Percentiles rank a stretch among this genome's conserved stretches.
These are phyloP conservation scores for Fistulinella staudtii DNA, from an alignment of 1,284 basidiomycete genomes.

Conservation along the genomic window DNA sequence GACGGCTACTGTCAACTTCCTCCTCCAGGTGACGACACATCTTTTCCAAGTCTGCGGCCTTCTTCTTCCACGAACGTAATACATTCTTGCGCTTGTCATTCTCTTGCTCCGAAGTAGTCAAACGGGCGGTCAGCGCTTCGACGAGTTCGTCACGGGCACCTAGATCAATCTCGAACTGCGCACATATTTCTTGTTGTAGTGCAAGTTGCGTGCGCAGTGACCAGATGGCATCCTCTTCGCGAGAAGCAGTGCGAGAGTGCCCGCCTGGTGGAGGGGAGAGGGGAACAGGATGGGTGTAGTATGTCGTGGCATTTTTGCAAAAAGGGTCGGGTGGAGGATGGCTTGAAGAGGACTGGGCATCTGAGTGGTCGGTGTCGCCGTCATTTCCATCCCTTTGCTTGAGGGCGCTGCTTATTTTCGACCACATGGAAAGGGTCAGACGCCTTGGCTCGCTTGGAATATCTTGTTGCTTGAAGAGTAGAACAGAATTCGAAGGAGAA, in stretches of 20 bases:
- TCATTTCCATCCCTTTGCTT: constrained; percentile 41
- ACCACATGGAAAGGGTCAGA: constrained; percentile 47
- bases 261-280: constrained; percentile 53
- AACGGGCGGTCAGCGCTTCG: constrained; percentile 50
- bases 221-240: constrained; percentile 65
- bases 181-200: constrained; percentile 63
- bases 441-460: neutral
- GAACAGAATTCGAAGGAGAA: no score
- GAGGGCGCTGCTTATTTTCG: constrained; percentile 54
- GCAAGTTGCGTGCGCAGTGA: constrained; percentile 68
- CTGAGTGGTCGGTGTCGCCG: constrained; percentile 37
- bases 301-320: constrained; percentile 65
- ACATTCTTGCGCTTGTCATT: constrained; percentile 51
- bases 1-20: constrained; percentile 62
- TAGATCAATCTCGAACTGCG: constrained; percentile 71
- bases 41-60: constrained; percentile 64
- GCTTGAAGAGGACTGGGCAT: constrained; percentile 39
- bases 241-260: constrained; percentile 59
- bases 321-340: constrained; percentile 61
- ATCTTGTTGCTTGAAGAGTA: neutral
- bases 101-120: constrained; percentile 55
- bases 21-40: constrained; percentile 61
- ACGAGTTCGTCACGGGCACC: constrained; percentile 67
- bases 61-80: constrained; percentile 64
- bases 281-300: constrained; percentile 69